phyloP scores from a whole-genome alignment of 2,329 filamentous ascomycete genomes.

The Colletotrichum falcatum region DNA sequence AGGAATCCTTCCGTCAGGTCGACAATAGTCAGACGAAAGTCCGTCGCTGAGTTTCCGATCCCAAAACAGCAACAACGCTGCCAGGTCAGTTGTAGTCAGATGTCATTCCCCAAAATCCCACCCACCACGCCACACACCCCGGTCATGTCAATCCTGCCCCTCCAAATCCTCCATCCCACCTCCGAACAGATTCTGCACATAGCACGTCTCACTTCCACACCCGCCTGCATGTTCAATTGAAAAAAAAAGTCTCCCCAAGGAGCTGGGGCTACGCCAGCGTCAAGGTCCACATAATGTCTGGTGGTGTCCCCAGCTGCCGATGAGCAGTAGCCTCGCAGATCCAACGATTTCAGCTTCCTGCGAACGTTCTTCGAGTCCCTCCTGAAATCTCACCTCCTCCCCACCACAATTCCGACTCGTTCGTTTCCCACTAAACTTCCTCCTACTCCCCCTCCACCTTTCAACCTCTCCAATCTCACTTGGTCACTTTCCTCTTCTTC shows the following conservation, averaged over 20 bases:
- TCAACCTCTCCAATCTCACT: conserved; percentile 32
- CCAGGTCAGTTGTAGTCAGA: conserved; percentile 35
- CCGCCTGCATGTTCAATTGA: conserved; percentile 14
- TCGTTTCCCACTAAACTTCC: conserved; percentile 40
- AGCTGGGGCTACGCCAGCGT: conserved; percentile 41
- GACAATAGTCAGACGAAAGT: conserved; percentile 37
- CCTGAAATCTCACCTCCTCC: conserved; percentile 42
- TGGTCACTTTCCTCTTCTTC: conserved; percentile 24
- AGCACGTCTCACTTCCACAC: conserved; percentile 31
- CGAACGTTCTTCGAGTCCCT: conserved; percentile 39
- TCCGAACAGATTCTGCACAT: conserved; percentile 21
- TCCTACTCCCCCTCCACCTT: conserved; percentile 35
- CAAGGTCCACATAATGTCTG: conserved; percentile 44
- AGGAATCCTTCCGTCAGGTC: conserved; percentile 22
- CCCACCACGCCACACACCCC: conserved; percentile 1
- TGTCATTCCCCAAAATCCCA: conserved; percentile 19
- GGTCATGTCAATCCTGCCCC: conserved; percentile 35
- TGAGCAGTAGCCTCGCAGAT: conserved; percentile 43
- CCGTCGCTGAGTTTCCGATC: conserved; percentile 14
- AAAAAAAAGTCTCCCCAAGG: conserved; percentile 21
- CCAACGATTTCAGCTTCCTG: conserved; percentile 43
- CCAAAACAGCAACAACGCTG: conserved; percentile 17
- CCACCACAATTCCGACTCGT: conserved; percentile 40
- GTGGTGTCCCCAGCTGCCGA: conserved; percentile 43
- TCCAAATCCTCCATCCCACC: conserved; percentile 22